Evolutionary conservation across 306 rosid genomes (phyloP), one percentile per base, ranked within the genome.

Genomic region (Malus domestica): DNA sequence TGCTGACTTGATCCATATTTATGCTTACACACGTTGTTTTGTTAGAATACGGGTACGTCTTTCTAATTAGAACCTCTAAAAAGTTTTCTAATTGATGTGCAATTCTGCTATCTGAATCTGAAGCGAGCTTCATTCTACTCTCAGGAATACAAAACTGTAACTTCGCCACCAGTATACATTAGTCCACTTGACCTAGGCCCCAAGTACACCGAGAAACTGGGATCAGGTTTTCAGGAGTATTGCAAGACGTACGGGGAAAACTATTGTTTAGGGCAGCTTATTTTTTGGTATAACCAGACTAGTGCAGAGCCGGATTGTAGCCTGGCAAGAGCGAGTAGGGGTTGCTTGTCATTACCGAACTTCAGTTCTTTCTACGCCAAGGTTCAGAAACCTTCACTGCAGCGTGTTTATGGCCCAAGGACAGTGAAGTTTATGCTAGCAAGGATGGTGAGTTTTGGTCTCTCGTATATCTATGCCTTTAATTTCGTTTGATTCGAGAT

Each of bases 171-270:
- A 76, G 99, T 96, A 70, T 88, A 87, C 89, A 96, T 96, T 77
- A 96, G 99, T 88, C 96, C 99, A 52, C 98, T 92, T 76, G 99
- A 96, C 89, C 83, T 96, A 86, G 99, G 99, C 60, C 98, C 99
- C 78, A 96, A 96, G 88, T 92, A 68, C 75, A 54, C 87, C 62
- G 90, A 89, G 76, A 92, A 89, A 84, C 60, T 86, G 83, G 99
- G 98, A 83, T 76, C 88, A 68, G 96, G 87, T 77, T 77, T 89
- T 78, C 97, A 85, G 80, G 97, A 96, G 88, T 96, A 90, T 75
- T 72, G 89, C 62, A 96, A 96, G 87, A 90, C 88, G 1, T 96
- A 96, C 57, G 93, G 98, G 76, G 93, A 86, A 84, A 93, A 90
- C 79, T 96, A 96, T 85, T 96, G 99, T 85, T 86, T 96, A 79